phyloP scores from a whole-genome alignment of 768 basidiomycete genomes.

The Fistulinella prunicolor region DNA sequence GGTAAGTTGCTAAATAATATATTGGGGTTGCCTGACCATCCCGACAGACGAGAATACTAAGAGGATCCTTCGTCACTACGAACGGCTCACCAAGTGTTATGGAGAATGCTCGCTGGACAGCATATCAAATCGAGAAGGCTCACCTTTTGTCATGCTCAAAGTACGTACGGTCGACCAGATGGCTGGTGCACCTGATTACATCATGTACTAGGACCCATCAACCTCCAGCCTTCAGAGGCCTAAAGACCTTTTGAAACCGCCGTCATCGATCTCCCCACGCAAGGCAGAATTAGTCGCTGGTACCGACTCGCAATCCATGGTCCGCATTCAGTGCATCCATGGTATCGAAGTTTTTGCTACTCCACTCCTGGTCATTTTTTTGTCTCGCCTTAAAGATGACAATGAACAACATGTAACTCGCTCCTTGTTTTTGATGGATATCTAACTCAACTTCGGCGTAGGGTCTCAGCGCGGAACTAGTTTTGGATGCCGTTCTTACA shows the following conservation, averaged over 20 bases:
- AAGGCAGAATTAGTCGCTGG: not conserved
- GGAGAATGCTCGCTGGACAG: slow-evolving; percentile 29
- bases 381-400: slow-evolving; percentile 47
- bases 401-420: slow-evolving; percentile 43
- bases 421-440: not conserved
- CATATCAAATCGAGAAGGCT: slow-evolving; percentile 45
- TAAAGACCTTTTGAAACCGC: not conserved
- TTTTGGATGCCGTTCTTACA: slow-evolving; percentile 42
- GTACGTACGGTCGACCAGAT: slow-evolving; percentile 31
- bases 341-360: slow-evolving; percentile 47
- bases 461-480: slow-evolving; percentile 38
- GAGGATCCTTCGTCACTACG: slow-evolving; percentile 43
- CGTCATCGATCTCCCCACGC: slow-evolving; percentile 3
- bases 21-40: slow-evolving; percentile 11
- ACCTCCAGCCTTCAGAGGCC: slow-evolving; percentile 7
- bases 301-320: slow-evolving; percentile 8
- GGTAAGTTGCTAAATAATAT: slow-evolving; percentile 11
- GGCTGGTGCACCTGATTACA: not conserved
- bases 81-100: slow-evolving; percentile 49
- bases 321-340: slow-evolving; percentile 39
- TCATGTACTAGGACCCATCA: slow-evolving; percentile 11
- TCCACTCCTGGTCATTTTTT: slow-evolving; percentile 49
- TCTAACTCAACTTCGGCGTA: slow-evolving; percentile 18
- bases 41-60: slow-evolving; percentile 14
- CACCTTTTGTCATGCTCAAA: slow-evolving; percentile 44